phyloP scores from a whole-genome alignment of 306 rosid genomes.

The Lathyrus aphaca region DNA sequence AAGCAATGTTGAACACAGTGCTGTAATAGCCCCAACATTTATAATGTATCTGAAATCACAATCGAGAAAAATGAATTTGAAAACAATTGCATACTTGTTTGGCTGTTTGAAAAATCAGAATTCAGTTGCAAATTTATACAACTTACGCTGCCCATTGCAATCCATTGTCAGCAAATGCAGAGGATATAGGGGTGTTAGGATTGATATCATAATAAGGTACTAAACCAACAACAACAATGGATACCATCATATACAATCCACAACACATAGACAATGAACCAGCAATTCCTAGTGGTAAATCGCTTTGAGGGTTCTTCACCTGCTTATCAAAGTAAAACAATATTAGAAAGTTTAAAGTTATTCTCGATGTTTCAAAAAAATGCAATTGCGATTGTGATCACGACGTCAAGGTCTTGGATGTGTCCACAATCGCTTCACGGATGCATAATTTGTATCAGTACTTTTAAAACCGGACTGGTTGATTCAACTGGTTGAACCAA shows the following conservation, averaged over 20 bases:
- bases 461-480: too few relatives aligned
- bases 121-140: conserved; percentile 16
- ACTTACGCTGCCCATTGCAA: conserved; percentile 98
- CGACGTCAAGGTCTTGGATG: too few relatives aligned
- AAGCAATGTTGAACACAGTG: conserved; percentile 83
- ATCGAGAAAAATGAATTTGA: conserved; percentile 20
- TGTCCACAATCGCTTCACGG: too few relatives aligned
- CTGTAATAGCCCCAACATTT: conserved; percentile 82
- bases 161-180: conserved; percentile 86
- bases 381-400: too few relatives aligned
- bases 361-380: background rate
- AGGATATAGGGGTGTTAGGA: conserved; percentile 87
- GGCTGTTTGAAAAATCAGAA: background rate
- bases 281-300: conserved; percentile 89
- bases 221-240: conserved; percentile 82
- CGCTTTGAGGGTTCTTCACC: conserved; percentile 97
- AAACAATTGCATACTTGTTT: background rate
- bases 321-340: conserved; percentile 43
- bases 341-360: background rate
- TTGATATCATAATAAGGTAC: conserved; percentile 87
- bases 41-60: conserved; percentile 69
- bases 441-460: too few relatives aligned
- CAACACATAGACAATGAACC: conserved; percentile 77
- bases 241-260: conserved; percentile 83
- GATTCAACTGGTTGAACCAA: too few relatives aligned